These are phyloP conservation scores for Arachis stenosperma DNA, from an alignment of 306 rosid species.

Conservation along the genomic window DNA sequence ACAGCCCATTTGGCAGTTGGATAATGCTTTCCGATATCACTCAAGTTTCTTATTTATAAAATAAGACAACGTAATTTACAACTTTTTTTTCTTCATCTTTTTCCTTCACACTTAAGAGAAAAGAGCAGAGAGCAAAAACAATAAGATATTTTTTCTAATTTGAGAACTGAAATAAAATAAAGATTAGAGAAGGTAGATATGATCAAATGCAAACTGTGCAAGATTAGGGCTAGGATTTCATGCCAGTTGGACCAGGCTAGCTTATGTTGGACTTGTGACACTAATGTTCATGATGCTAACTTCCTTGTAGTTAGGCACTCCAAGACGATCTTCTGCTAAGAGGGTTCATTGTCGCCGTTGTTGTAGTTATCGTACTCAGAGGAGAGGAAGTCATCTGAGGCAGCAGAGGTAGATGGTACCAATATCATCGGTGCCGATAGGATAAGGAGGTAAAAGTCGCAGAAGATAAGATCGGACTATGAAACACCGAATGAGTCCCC, in stretches of 20 bases:
- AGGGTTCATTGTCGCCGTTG: constrained; percentile 60
- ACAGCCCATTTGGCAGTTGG: too few species aligned
- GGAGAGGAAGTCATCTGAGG: too few species aligned
- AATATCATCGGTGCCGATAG: too few species aligned
- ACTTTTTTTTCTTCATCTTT: neutral
- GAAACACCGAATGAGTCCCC: too few species aligned
- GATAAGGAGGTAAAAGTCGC: too few species aligned
- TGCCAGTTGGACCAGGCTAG: constrained; percentile 72
- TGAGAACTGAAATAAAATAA: too few species aligned
- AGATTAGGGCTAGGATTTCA: constrained; percentile 47
- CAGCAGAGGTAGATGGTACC: too few species aligned
- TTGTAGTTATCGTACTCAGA: too few species aligned
- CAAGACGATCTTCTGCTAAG: constrained; percentile 59
- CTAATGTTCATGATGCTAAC: constrained; percentile 69
- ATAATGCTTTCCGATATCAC: too few species aligned
- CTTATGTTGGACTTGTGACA: constrained; percentile 75
- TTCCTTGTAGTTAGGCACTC: constrained; percentile 70
- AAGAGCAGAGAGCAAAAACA: neutral
- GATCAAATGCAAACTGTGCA: constrained; percentile 69
- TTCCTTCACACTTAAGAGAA: neutral
- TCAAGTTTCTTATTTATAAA: neutral
- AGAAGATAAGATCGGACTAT: too few species aligned
- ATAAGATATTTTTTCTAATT: neutral
- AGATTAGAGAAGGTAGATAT: neutral
- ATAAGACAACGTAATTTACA: neutral